Percentiles rank a stretch among this genome's conserved stretches.
phyloP scores from a whole-genome alignment of 2,329 filamentous ascomycete species.

The Sphaerulina musiva region DNA sequence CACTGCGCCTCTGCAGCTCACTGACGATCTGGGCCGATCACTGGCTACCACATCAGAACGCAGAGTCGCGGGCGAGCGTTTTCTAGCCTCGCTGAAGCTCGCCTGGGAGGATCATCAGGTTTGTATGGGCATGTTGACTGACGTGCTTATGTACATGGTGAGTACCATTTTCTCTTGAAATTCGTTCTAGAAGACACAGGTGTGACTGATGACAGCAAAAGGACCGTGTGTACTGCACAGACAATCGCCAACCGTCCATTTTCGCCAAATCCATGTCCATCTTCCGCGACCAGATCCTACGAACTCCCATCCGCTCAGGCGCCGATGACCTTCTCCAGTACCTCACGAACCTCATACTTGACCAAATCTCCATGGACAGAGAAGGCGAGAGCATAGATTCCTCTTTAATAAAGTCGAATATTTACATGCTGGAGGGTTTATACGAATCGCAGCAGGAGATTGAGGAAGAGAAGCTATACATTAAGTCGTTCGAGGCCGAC shows the following conservation, averaged over 20 bases:
- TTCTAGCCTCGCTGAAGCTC: slow-evolving; percentile 67
- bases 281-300: slow-evolving; percentile 79
- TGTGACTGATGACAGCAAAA: slow-evolving; percentile 32
- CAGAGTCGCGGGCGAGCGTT: slow-evolving; percentile 71
- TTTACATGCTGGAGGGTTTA: slow-evolving; percentile 82
- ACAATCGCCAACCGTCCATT: slow-evolving; percentile 67
- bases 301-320: slow-evolving; percentile 48
- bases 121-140: slow-evolving; percentile 93
- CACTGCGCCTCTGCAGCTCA: slow-evolving; percentile 58
- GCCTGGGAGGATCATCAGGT: slow-evolving; percentile 86
- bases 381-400: slow-evolving; percentile 85
- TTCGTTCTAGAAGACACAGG: background rate
- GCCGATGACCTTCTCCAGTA: slow-evolving; percentile 60
- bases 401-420: slow-evolving; percentile 70
- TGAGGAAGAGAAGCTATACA: slow-evolving; percentile 74
- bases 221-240: slow-evolving; percentile 75
- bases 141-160: slow-evolving; percentile 87
- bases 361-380: slow-evolving; percentile 87
- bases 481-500: slow-evolving; percentile 71
- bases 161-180: slow-evolving; percentile 22
- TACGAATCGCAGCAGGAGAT: slow-evolving; percentile 75
- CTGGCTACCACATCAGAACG: slow-evolving; percentile 67
- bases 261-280: slow-evolving; percentile 79
- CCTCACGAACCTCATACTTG: slow-evolving; percentile 73
- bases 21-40: slow-evolving; percentile 31